Percentiles rank a stretch among this genome's conserved stretches.
Evolutionary conservation across 2,329 filamentous ascomycete genomes (phyloP).

Genomic region (Beauveria sp.): DNA sequence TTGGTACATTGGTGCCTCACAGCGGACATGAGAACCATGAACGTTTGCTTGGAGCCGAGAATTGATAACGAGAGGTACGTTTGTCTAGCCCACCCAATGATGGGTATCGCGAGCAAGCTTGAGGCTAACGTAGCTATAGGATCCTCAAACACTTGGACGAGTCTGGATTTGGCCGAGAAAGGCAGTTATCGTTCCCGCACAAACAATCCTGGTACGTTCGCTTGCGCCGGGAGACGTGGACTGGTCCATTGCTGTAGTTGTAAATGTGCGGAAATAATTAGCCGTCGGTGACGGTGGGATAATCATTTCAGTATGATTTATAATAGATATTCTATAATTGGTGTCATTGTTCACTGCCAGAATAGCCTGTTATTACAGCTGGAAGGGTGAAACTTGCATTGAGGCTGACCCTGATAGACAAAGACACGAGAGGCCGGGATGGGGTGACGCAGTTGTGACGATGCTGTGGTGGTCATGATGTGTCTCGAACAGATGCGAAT

Average conservation of each 20-base stretch:
- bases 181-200: slow-evolving; percentile 79
- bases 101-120: background rate
- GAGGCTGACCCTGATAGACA: too few relatives aligned
- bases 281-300: background rate
- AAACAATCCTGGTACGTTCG: slow-evolving; percentile 87
- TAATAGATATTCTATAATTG: background rate
- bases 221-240: slow-evolving; percentile 72
- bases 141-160: slow-evolving; percentile 56
- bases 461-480: too few relatives aligned
- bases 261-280: background rate
- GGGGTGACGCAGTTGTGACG: too few relatives aligned
- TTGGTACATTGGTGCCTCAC: slow-evolving; percentile 81
- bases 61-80: slow-evolving; percentile 82
- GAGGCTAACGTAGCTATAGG: slow-evolving; percentile 17
- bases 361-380: too few relatives aligned
- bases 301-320: background rate
- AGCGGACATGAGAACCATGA: slow-evolving; percentile 72
- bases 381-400: too few relatives aligned
- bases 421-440: too few relatives aligned
- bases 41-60: slow-evolving; percentile 78
- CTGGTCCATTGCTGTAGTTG: slow-evolving; percentile 52
- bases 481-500: too few relatives aligned
- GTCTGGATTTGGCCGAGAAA: slow-evolving; percentile 77
- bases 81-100: background rate
- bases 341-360: too few relatives aligned